Base-by-base conservation (phyloP, 805 yeast genomes). In the Nakazawaea ernobii region DNA sequence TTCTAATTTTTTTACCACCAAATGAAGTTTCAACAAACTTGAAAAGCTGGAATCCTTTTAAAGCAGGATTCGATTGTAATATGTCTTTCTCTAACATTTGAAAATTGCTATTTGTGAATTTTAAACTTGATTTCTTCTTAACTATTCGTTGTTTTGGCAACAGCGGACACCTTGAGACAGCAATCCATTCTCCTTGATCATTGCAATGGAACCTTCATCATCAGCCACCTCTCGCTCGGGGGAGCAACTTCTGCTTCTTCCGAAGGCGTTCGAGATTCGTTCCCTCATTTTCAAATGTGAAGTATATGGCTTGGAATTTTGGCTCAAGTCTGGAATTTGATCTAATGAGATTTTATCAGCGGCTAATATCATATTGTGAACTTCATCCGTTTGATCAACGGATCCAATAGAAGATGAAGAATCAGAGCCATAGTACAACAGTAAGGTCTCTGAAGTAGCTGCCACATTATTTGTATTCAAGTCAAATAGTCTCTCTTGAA, bases 71-170 rank as follows among this genome's bases (percentile, higher is more conserved):
- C 11, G 29, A 26, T 4, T 28, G 39, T 10, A 26, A 10, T 10
- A 39, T 24, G 4, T 39, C 42, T 20, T 11, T 43, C 17, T 39
- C 32, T 2, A 8, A 11, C 20, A 26, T 29, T 30, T 37, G 35
- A n/a, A 10, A 14, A 26, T 30, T 36, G 7, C 10, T 28, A 13
- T 24, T n/a, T 6, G n/a, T 11, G 9, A 38, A 27, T 42, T 42
- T 47, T 35, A 47, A 47, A 28, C 42, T 47, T 10, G 50, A 47
- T 26, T 42, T 42, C 35, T 42, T 47, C 33, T 38, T 47, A 3
- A 42, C 36, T 29, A 47, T 9, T 15, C 26, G 43, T 11, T 32
- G 38, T 8, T 17, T 26, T 32, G 47, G 39, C 14, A 33, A 20
- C 24, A 20, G 24, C 20, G 17, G 17, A 29, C 14, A 8, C 29